phyloP scores from a whole-genome alignment of 139 green algal species.

The Chlamydomonas sphaeroides region DNA sequence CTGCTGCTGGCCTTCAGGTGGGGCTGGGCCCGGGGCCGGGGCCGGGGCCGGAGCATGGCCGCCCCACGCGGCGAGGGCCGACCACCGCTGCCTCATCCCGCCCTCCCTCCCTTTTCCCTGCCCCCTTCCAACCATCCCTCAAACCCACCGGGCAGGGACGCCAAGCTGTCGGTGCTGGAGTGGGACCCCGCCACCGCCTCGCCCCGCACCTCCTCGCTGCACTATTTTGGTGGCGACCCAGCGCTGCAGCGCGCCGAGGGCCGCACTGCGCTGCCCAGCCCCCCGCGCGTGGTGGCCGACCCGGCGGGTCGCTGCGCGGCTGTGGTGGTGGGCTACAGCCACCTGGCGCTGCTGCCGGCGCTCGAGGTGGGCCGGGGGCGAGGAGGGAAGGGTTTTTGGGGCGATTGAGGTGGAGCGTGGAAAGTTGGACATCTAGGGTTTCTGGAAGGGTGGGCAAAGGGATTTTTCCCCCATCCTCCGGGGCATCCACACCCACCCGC shows the following conservation, averaged over 20 bases:
- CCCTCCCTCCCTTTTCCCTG: neutral
- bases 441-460: too few relatives aligned
- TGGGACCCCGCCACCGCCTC: constrained; percentile 74
- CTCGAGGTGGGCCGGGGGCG: constrained; percentile 51
- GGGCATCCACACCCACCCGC: neutral
- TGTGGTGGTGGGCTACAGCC: constrained; percentile 72
- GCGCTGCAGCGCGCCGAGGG: neutral
- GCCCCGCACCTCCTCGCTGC: constrained; percentile 75
- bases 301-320: constrained; percentile 85
- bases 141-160: constrained; percentile 76
- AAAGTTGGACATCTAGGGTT: too few relatives aligned
- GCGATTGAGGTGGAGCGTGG: neutral
- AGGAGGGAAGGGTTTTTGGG: neutral
- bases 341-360: constrained; percentile 81
- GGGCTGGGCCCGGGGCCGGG: neutral
- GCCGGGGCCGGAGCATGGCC: neutral
- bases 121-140: neutral
- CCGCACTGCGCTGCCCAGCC: constrained; percentile 56
- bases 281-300: constrained; percentile 73
- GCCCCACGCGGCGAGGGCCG: neutral
- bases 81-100: neutral
- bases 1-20: constrained; percentile 82
- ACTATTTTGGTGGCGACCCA: constrained; percentile 86
- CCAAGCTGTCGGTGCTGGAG: constrained; percentile 88
- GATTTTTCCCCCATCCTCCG: too few relatives aligned